Conservation (phyloP, 345 rosid genomes). For the Leavenworthia alabamica region DNA sequence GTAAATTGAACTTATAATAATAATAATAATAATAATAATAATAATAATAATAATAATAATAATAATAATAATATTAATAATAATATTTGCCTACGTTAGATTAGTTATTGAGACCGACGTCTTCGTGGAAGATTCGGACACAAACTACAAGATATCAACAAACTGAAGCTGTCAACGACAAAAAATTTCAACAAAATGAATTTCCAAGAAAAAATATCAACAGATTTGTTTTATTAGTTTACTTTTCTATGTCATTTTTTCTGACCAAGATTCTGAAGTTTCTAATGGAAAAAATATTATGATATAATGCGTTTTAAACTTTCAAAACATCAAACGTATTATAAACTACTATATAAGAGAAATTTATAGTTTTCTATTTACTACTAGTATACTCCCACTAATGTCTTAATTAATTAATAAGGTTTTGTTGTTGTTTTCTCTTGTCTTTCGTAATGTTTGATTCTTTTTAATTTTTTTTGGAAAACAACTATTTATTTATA, state of each 20-base stretch:
- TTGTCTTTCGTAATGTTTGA: background rate
- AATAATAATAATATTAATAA: background rate
- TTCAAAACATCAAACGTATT: background rate
- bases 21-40: background rate
- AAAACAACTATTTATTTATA: background rate
- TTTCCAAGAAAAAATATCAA: background rate
- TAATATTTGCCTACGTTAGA: background rate
- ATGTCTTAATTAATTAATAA: background rate
- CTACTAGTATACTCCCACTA: background rate
- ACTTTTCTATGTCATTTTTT: background rate
- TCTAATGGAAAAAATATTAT: background rate
- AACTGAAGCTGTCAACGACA: too few species aligned
- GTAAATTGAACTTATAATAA: background rate
- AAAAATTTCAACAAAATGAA: too few species aligned
- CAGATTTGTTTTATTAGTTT: background rate
- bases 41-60: background rate
- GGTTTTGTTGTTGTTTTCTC: background rate
- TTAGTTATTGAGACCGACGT: background rate
- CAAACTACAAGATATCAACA: background rate
- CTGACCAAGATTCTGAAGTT: background rate
- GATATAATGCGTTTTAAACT: background rate
- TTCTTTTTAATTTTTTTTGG: background rate
- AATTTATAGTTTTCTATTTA: background rate
- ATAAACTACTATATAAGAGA: background rate
- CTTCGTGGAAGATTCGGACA: background rate